Evolutionary conservation across 805 yeast species (phyloP), one percentile per base, ranked within the genome.

Genomic region (Lachancea sp.): DNA sequence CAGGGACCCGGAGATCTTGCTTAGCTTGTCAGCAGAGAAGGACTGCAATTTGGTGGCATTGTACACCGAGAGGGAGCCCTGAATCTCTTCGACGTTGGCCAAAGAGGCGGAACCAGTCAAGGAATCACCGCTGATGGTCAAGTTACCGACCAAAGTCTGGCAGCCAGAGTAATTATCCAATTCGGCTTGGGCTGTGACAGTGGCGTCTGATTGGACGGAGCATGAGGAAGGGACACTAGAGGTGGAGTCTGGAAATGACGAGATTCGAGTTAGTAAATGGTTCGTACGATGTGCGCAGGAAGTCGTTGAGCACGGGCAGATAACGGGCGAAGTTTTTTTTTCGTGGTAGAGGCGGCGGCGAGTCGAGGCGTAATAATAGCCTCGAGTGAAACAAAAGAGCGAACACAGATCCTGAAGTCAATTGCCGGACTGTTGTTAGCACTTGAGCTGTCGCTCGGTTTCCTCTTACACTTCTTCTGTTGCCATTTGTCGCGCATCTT

Each of bases 161-260:
- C 98, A 92, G 34, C 78, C 71, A 36, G 85, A 65, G 40, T 83
- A 75, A 20, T 63, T 57, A 55, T 87, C 95, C 60, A 90, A 77
- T 52, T 87, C 89, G 23, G 83, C 54, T 67, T 88, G 87, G 31
- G 80, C 76, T 41, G 92, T 78, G 54, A 87, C 95, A 39, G 95
- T 84, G 49, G 70, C 70, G 52, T 72, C 69, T 36, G 68, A 63
- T 21, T 69, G 55, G 69, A 81, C 77, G 28, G 83, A 71, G 75
- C 94, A 84, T 21, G 79, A 76, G 6, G 77, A 76, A 47, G 76
- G 73, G 38, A 73, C 65, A 19, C 69, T 54, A 8, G 73, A 31
- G 20, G 76, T 67, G 36, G 77, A 69, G 48, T 74, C 71, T 42
- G 75, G 38, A 26, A 26, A 18, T 8, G 16, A 4, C 5, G 15